A percentile compares a stretch with the other conserved stretches of the same genome.
Conservation (phyloP, 805 yeast genomes). For the Cyberlindnera euphorbiiphila region DNA sequence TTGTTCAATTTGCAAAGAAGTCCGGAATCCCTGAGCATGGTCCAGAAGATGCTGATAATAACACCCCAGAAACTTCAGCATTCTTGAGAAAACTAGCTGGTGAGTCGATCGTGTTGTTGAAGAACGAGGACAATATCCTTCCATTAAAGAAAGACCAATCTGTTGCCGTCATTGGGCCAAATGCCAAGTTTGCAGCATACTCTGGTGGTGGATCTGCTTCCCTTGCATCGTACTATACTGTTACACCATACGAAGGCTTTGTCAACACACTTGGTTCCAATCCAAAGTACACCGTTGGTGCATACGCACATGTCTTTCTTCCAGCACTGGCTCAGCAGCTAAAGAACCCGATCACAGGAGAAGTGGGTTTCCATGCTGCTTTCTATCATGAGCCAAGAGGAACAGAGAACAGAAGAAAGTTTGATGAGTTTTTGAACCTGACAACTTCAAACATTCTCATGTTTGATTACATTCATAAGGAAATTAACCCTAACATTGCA, state of each 20-base stretch:
- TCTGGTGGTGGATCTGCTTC: slow-evolving; percentile 67
- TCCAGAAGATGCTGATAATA: slow-evolving; percentile 31
- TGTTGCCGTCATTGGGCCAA: slow-evolving; percentile 58
- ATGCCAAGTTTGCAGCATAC: slow-evolving; percentile 45
- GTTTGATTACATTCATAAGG: slow-evolving; percentile 31
- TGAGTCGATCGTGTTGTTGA: slow-evolving; percentile 53
- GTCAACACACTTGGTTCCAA: slow-evolving; percentile 25
- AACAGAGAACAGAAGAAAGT: slow-evolving; percentile 23
- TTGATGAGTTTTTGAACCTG: slow-evolving; percentile 28
- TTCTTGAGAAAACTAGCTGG: slow-evolving; percentile 41
- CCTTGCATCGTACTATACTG: slow-evolving; percentile 42
- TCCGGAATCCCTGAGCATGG: slow-evolving; percentile 34
- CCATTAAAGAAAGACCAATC: slow-evolving; percentile 43
- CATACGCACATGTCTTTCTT: slow-evolving; percentile 32
- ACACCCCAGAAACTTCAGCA: slow-evolving; percentile 44
- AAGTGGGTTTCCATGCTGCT: slow-evolving; percentile 25
- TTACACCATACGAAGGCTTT: slow-evolving; percentile 49
- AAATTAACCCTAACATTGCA: slow-evolving; percentile 16
- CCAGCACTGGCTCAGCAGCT: slow-evolving; percentile 32
- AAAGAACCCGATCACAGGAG: slow-evolving; percentile 24
- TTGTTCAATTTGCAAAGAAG: slow-evolving; percentile 42
- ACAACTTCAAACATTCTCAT: slow-evolving; percentile 22
- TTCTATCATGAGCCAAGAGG: slow-evolving; percentile 27
- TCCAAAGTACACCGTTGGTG: slow-evolving; percentile 34
- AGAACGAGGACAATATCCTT: slow-evolving; percentile 44